Evolutionary conservation across 768 basidiomycete genomes (phyloP).

Genomic region (Tylopilus subfusipes): DNA sequence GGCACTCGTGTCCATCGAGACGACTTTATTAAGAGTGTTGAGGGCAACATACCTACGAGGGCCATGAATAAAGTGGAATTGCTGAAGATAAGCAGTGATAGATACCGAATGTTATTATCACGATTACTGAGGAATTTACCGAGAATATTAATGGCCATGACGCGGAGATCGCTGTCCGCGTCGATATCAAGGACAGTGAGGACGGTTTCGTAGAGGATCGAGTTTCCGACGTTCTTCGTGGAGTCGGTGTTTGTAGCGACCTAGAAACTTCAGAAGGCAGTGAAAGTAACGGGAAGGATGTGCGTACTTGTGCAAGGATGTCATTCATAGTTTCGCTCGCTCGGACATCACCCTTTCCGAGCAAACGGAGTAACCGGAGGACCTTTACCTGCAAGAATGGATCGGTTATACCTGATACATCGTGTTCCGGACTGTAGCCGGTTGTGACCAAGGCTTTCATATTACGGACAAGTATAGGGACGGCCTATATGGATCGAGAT

Average conservation of each 20-base stretch:
- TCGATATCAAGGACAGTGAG: slow-evolving; percentile 96
- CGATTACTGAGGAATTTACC: slow-evolving; percentile 97
- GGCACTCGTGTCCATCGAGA: slow-evolving; percentile 95
- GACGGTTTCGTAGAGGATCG: slow-evolving; percentile 96
- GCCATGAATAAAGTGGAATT: slow-evolving; percentile 2
- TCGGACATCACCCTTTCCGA: slow-evolving; percentile 79
- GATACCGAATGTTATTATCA: slow-evolving; percentile 97
- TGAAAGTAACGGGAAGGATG: not conserved
- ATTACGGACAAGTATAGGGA: slow-evolving; percentile 90
- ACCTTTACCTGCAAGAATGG: slow-evolving; percentile 95
- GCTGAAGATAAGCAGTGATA: slow-evolving; percentile 4
- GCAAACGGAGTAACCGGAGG: slow-evolving; percentile 79
- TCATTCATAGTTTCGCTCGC: slow-evolving; percentile 98
- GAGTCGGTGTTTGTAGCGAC: slow-evolving; percentile 99
- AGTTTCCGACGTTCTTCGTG: slow-evolving; percentile 96
- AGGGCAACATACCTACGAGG: slow-evolving; percentile 85
- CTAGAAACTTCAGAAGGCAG: slow-evolving; percentile 36
- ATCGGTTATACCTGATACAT: slow-evolving; percentile 98
- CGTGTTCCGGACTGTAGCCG: slow-evolving; percentile 97
- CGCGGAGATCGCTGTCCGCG: slow-evolving; percentile 90
- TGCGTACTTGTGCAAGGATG: slow-evolving; percentile 83
- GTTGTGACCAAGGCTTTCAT: slow-evolving; percentile 93
- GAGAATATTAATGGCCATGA: slow-evolving; percentile 99
- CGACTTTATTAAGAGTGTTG: slow-evolving; percentile 97
- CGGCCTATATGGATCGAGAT: slow-evolving; percentile 53